Percentiles rank a stretch among this genome's conserved stretches.
phyloP scores from a whole-genome alignment of 257 asterid genomes.

The Voacanga thouarsii region DNA sequence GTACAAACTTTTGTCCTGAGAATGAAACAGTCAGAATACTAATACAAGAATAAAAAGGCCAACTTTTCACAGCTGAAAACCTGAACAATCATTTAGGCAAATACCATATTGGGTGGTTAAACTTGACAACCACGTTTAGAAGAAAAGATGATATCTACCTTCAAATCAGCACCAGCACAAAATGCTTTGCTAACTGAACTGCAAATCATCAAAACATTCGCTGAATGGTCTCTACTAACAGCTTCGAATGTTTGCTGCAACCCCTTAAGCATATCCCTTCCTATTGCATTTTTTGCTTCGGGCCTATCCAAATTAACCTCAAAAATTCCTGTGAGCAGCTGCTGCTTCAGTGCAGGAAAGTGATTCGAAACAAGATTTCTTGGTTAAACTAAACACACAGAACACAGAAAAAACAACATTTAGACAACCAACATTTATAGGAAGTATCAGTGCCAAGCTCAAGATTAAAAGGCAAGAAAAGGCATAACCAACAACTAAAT shows the following conservation, averaged over 20 bases:
- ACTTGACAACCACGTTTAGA: neutral
- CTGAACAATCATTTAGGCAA: neutral
- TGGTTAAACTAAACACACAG: neutral
- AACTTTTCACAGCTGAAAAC: neutral
- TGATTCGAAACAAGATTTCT: neutral
- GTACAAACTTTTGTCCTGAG: neutral
- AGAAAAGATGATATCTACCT: conserved; percentile 41
- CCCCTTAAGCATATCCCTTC: conserved; percentile 75
- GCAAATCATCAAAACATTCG: conserved; percentile 71
- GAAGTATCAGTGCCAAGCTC: neutral
- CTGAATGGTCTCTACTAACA: conserved; percentile 44
- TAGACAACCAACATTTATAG: neutral
- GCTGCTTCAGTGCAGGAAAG: conserved; percentile 10
- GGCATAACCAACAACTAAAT: conserved; percentile 5
- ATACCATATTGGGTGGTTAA: neutral
- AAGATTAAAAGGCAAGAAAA: neutral
- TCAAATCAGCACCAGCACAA: conserved; percentile 98
- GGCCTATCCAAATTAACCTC: conserved; percentile 87
- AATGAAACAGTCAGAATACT: neutral
- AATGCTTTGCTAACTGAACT: conserved; percentile 78
- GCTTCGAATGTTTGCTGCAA: conserved; percentile 59
- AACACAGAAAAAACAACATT: neutral
- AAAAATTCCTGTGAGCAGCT: conserved; percentile 57
- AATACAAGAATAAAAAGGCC: neutral
- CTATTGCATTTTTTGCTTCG: conserved; percentile 72